A percentile compares a stretch with the other conserved stretches of the same genome.
Evolutionary conservation across 495 filamentous ascomycete species (phyloP).

Genomic region (Tuber umbilicatum): DNA sequence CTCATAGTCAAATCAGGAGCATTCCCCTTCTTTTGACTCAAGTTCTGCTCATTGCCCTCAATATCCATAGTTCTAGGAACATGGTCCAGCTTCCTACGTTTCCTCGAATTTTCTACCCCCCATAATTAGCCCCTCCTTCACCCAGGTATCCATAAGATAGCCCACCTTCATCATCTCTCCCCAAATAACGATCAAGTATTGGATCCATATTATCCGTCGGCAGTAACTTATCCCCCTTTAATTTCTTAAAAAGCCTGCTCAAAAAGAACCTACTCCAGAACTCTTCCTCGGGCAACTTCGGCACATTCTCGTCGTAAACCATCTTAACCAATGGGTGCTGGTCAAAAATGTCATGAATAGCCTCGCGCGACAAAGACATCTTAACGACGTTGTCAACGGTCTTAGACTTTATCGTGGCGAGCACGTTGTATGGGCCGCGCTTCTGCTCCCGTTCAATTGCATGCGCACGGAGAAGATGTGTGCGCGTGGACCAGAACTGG

Average conservation of each 20-base stretch:
- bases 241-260: slow-evolving; percentile 78
- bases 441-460: slow-evolving; percentile 81
- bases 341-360: slow-evolving; percentile 83
- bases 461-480: slow-evolving; percentile 78
- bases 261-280: slow-evolving; percentile 94
- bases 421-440: slow-evolving; percentile 81
- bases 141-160: background rate
- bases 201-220: slow-evolving; percentile 66
- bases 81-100: slow-evolving; percentile 43
- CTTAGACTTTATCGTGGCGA: slow-evolving; percentile 79
- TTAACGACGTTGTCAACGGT: slow-evolving; percentile 68
- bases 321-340: slow-evolving; percentile 86
- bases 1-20: slow-evolving; percentile 81
- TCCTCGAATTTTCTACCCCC: slow-evolving; percentile 30
- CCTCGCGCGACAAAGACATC: slow-evolving; percentile 82
- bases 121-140: background rate
- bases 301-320: slow-evolving; percentile 90
- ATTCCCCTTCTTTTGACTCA: slow-evolving; percentile 80
- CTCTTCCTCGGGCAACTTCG: slow-evolving; percentile 65
- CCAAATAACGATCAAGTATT: slow-evolving; percentile 77
- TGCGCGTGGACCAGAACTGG: slow-evolving; percentile 87
- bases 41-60: slow-evolving; percentile 87
- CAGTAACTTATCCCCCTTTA: slow-evolving; percentile 77
- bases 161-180: slow-evolving; percentile 55
- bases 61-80: slow-evolving; percentile 86